These are phyloP conservation scores for Pythium vanterpoolii DNA, from an alignment of 352 stramenopile genomes.

Conservation along the genomic window DNA sequence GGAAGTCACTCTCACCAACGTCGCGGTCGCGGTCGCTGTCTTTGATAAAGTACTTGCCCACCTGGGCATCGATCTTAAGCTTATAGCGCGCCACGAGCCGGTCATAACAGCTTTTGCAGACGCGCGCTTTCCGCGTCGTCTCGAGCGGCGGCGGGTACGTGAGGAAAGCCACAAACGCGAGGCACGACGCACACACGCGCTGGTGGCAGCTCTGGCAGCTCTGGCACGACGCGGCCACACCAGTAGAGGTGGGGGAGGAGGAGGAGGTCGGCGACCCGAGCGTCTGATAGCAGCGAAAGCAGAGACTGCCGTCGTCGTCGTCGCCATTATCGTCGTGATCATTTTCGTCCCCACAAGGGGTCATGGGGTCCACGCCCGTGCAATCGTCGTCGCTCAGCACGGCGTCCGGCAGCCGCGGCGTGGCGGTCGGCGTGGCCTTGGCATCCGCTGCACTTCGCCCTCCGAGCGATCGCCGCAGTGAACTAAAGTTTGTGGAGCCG, in stretches of 20 bases:
- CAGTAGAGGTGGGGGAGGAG: neutral
- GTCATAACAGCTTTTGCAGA: constrained; percentile 70
- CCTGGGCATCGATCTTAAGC: constrained; percentile 57
- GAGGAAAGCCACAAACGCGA: constrained; percentile 64
- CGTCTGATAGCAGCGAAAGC: constrained; percentile 56
- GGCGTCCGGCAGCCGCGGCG: too few species aligned
- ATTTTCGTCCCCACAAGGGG: constrained; percentile 12
- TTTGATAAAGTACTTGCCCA: constrained; percentile 69
- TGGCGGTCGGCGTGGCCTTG: too few species aligned
- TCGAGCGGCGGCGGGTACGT: constrained; percentile 64
- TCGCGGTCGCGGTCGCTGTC: constrained; percentile 21
- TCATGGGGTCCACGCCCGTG: neutral
- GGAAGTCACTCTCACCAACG: neutral
- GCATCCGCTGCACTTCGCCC: neutral
- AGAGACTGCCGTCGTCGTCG: constrained; percentile 53
- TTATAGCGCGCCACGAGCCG: constrained; percentile 63
- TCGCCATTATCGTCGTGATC: constrained; percentile 34
- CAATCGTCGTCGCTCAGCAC: constrained; percentile 15
- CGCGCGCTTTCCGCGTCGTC: constrained; percentile 51
- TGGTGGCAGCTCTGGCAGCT: constrained; percentile 72
- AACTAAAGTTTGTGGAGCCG: neutral
- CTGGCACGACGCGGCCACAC: constrained; percentile 36
- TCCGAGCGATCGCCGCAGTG: neutral
- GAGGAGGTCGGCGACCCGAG: neutral
- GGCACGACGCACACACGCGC: constrained; percentile 54